Percentiles rank a stretch among this genome's conserved stretches.
Conservation (phyloP, 2,329 filamentous ascomycete genomes). For the Pseudomassariella vexata region DNA sequence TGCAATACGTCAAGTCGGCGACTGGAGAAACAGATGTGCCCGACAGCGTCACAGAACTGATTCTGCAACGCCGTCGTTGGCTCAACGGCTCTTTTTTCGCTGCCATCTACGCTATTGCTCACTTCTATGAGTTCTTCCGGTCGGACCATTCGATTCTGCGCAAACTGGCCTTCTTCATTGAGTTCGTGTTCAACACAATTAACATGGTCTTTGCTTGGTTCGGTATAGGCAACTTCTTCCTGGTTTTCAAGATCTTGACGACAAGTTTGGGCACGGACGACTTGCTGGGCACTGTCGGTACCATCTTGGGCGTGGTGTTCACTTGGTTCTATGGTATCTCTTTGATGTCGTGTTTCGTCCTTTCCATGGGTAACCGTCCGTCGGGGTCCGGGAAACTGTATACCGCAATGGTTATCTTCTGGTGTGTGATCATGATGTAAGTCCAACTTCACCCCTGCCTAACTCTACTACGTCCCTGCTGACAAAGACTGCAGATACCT, state of each 20-base stretch:
- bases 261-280: slow-evolving; percentile 66
- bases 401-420: slow-evolving; percentile 97
- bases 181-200: slow-evolving; percentile 90
- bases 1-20: slow-evolving; percentile 97
- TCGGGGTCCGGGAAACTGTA: slow-evolving; percentile 92
- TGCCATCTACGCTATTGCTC: slow-evolving; percentile 87
- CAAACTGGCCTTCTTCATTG: slow-evolving; percentile 84
- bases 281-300: slow-evolving; percentile 71
- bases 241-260: slow-evolving; percentile 96
- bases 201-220: slow-evolving; percentile 99
- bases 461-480: neutral
- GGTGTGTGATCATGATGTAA: slow-evolving; percentile 89
- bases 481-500: slow-evolving; percentile 57
- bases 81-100: slow-evolving; percentile 98
- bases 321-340: slow-evolving; percentile 94
- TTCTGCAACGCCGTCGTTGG: slow-evolving; percentile 93
- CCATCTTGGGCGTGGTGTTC: slow-evolving; percentile 81
- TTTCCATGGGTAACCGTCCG: slow-evolving; percentile 90
- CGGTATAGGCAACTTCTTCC: slow-evolving; percentile 96
- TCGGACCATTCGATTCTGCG: slow-evolving; percentile 83
- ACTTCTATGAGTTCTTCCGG: slow-evolving; percentile 94
- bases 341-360: slow-evolving; percentile 88
- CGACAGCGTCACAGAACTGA: slow-evolving; percentile 87
- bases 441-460: slow-evolving; percentile 23
- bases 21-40: slow-evolving; percentile 97